Base-by-base conservation (phyloP, 345 rosid species). In the Camelina hispida region DNA sequence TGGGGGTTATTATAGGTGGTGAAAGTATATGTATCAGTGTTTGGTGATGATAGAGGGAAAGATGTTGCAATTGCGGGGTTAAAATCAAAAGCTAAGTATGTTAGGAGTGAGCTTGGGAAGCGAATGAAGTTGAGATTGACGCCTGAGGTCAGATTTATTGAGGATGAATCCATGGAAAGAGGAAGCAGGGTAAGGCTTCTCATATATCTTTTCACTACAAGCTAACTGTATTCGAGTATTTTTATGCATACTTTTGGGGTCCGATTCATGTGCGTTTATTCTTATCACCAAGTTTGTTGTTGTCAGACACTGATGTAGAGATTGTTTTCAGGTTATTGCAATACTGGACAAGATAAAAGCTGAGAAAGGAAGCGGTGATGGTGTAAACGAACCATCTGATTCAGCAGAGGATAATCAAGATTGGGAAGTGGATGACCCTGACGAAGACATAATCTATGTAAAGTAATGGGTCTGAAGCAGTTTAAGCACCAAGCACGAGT, bases 11-110 rank as follows among this genome's bases (percentile, higher is more conserved):
- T 25, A 25, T 25, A 91, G 98, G 95, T 94, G 72, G 98, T 91
- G 34, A 94, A 94, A 80, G 98, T 91, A 6, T 94, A 85, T 79
- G 91, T 94, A 16, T 94, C 98, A 9, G 98, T 91, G 62, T 94
- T 90, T 68, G 98, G 98, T 4, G 97, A 94, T 69, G 98, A 94
- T 62, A 86, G 96, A 81, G 98, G 98, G 63, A 91, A 83, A 83
- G 96, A 91, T 23, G 85, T 89, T 69, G 98, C 96, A 0, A 76
- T 91, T 71, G 91, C 95, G 13, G 97, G 97, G 44, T 81, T 94
- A 80, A 90, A 90, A 70, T 77, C 98, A 3, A 91, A 94, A 76
- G 87, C 89, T 37, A 91, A 86, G 52, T 91, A 94, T 30, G 95
- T 90, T 60, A 87, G 98, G 44, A 69, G 93, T 48, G 76, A 83